Base-by-base conservation (phyloP, 1,284 basidiomycete genomes). In the Cutaneotrichosporon cavernicola region DNA sequence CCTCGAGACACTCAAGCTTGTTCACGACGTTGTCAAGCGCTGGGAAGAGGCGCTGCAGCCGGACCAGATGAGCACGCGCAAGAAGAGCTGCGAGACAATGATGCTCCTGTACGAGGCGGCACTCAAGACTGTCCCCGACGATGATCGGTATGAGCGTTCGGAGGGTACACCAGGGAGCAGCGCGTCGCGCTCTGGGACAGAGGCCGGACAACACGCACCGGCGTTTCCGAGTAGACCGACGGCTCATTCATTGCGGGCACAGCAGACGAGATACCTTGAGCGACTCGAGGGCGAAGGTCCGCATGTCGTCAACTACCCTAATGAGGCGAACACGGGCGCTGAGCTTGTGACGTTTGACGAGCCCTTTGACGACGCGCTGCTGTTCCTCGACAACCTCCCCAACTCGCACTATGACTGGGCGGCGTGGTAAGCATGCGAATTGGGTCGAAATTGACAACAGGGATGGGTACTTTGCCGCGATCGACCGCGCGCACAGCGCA, bases 31-130 rank as follows among this genome's bases (percentile, higher is more conserved):
- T 60, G 87, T 94, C 16, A 84, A 87, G 66, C 83, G 88, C 64
- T 95, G 92, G 92, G 92, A 94, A 77, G 85, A 84, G 57, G 85
- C 70, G 0, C 73, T 79, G 1, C 73, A 80, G 72, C 80, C 78
- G 21, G 92, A 94, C 72, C 91, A 94, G 79, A 93, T 93, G 90
- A 91, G 89, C 43, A 87, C 89, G n/a, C 86, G 90, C 78, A 86
- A 90, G 72, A 93, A 92, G 87, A 82, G 80, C 10, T 76, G 75
- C 66, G 76, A 97, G 88, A 96, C 93, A 65, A 95, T 97, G 72
- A 86, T 89, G 30, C 84, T 98, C 22, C 84, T 98, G 30, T 96
- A 92, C 79, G 92, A 97, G 82, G 89, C 92, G 36, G 92, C 92
- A 31, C 88, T 91, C 80, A 86, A 90, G 46, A 87, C 88, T 56